Percentiles rank a stretch among this genome's conserved stretches.
Evolutionary conservation across 140 eudicot genomes (phyloP).

Genomic region (Stevia rebaudiana): DNA sequence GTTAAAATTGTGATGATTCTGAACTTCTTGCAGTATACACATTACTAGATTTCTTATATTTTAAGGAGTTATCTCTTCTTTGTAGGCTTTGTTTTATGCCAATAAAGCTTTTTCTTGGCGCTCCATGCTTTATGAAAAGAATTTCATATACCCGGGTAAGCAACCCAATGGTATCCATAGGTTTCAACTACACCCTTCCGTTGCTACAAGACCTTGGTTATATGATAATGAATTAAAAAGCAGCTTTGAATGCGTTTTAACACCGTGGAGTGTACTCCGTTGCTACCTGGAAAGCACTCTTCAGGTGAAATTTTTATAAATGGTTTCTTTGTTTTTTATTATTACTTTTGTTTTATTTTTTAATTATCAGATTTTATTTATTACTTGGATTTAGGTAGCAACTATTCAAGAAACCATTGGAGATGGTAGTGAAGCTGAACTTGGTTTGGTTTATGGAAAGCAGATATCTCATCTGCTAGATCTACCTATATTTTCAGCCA

Average conservation of each 20-base stretch:
- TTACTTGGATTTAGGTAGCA: slow-evolving; percentile 48
- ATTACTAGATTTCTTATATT: slow-evolving; percentile 11
- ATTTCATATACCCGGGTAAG: slow-evolving; percentile 48
- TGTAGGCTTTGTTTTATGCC: slow-evolving; percentile 76
- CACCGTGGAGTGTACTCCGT: slow-evolving; percentile 86
- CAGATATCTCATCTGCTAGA: slow-evolving; percentile 46
- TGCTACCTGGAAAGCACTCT: slow-evolving; percentile 90
- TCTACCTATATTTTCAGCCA: slow-evolving; percentile 55
- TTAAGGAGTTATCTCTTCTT: slow-evolving; percentile 6
- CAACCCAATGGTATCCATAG: slow-evolving; percentile 36
- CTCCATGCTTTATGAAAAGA: slow-evolving; percentile 50
- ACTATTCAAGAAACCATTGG: slow-evolving; percentile 72
- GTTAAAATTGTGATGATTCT: too few species aligned
- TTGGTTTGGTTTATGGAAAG: slow-evolving; percentile 72
- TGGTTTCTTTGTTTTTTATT: background rate
- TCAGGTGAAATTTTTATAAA: slow-evolving; percentile 49
- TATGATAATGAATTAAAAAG: slow-evolving; percentile 22
- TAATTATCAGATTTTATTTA: background rate
- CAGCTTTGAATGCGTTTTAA: slow-evolving; percentile 44
- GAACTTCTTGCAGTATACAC: too few species aligned
- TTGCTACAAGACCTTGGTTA: slow-evolving; percentile 45
- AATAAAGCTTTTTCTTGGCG: slow-evolving; percentile 79
- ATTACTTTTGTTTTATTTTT: background rate
- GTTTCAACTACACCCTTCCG: slow-evolving; percentile 38
- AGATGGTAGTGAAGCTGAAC: slow-evolving; percentile 75